Evolutionary conservation across 352 stramenopile genomes (phyloP), one percentile per base, ranked within the genome.

Genomic region (Pythium rishiriense): DNA sequence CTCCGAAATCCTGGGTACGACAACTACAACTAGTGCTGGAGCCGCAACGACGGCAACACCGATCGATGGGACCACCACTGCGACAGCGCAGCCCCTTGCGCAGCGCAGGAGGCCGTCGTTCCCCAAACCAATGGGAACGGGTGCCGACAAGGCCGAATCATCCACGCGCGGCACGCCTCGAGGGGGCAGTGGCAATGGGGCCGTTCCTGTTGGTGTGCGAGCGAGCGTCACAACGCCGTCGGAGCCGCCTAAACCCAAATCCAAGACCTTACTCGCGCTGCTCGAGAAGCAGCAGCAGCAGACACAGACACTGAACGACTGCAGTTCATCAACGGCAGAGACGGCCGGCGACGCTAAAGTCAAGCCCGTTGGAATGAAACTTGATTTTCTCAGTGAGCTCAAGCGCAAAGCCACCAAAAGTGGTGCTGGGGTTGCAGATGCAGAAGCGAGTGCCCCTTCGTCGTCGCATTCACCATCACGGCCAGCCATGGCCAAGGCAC

Each of bases 191-290:
- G 42, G 11, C 42, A 28, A 17, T 3, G 37, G 9, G 19, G 14
- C 0, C 14, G 14, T n/a, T n/a, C n/a, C n/a, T n/a, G n/a, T 1
- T 1, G 12, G 29, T 9, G 19, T n/a, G 29, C 31, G 11, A 33
- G 10, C 5, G 15, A 45, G 19, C 19, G 24, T 50, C 6, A 47
- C n/a, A n/a, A n/a, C 25, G 4, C 28, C 50, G 25, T 8, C 47
- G 2, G 69, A 57, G 77, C 24, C 43, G 75, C 26, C 79, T 8
- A 60, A 60, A 4, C 65, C 65, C 24, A 72, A 72, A 31, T 72
- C 65, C 5, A 72, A 65, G 46, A 59, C 65, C 1, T 22, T 72
- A 21, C 15, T 65, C 1, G 53, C 64, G 22, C 43, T 71, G 25
- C 39, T 71, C 4, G 39, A 56, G n/a, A 55, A 58, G 31, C 52